A percentile compares a stretch with the other conserved stretches of the same genome.
These are phyloP conservation scores for Verticillium nubilum DNA, from an alignment of 2,329 filamentous ascomycete genomes.

Conservation along the genomic window DNA sequence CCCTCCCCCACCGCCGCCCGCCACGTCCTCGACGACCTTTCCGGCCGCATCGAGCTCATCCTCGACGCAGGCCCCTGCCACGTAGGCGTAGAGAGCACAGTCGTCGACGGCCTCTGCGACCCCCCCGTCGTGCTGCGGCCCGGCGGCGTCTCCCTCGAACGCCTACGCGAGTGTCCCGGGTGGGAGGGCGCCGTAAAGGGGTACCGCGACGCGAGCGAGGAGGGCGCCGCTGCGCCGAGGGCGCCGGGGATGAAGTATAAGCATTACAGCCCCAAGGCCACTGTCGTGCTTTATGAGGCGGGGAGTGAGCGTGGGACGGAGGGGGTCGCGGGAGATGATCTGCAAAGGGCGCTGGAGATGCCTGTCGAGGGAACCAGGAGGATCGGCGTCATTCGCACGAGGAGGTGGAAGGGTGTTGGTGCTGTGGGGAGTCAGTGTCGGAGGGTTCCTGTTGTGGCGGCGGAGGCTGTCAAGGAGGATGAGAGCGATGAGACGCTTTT, in stretches of 20 bases:
- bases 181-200: slow-evolving; percentile 76
- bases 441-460: slow-evolving; percentile 20
- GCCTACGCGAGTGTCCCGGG: slow-evolving; percentile 65
- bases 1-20: slow-evolving; percentile 87
- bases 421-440: slow-evolving; percentile 11
- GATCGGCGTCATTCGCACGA: slow-evolving; percentile 52
- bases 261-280: slow-evolving; percentile 90
- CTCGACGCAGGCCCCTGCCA: slow-evolving; percentile 81
- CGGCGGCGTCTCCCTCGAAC: slow-evolving; percentile 79
- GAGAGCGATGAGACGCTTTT: slow-evolving; percentile 25
- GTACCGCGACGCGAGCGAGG: slow-evolving; percentile 71
- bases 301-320: slow-evolving; percentile 25
- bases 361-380: slow-evolving; percentile 14
- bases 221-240: slow-evolving; percentile 58
- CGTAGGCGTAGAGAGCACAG: slow-evolving; percentile 94
- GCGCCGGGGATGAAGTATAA: slow-evolving; percentile 99
- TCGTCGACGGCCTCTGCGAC: slow-evolving; percentile 80
- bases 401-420: slow-evolving; percentile 42
- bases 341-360: slow-evolving; percentile 16
- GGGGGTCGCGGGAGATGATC: slow-evolving; percentile 30
- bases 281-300: slow-evolving; percentile 75
- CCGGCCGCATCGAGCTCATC: slow-evolving; percentile 78
- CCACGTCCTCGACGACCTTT: slow-evolving; percentile 81
- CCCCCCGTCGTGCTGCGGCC: slow-evolving; percentile 82
- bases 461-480: slow-evolving; percentile 9